Evolutionary conservation across 164 flowering plant species (phyloP), one percentile per base, ranked within the genome.

Genomic region (Pachysandra terminalis): DNA sequence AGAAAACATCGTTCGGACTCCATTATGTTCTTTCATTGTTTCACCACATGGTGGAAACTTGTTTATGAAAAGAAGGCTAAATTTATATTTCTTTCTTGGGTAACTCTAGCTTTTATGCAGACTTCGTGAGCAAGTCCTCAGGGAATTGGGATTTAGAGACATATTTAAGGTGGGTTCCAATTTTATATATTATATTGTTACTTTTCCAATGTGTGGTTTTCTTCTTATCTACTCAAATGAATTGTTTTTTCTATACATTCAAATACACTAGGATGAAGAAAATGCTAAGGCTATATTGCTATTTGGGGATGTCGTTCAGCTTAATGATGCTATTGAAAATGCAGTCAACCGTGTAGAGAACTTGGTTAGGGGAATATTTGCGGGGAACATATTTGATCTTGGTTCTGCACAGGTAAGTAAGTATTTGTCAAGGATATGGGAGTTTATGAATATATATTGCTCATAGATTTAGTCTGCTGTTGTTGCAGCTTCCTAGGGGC

Each of bases 351-450:
- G 97, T 37, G 57, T 93, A 15, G 95, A 96, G 74, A 93, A 79
- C 83, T 78, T 96, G 79, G 79, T 88, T 65, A 87, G 91, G 78
- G 99, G 99, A 70, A 88, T 96, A 67, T 89, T 96, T 84, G 99
- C 98, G 0, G 99, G 99, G 61, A 96, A 96, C 78, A 90, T 96
- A 69, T 96, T 96, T 83, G 99, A 96, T 73, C 90, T 96, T 65
- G 99, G 99, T 68, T 96, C 99, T 71, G 98, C 99, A 65, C 81
- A 88, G 97, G 99, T 93, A 75, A 19, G 66, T 53, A 10, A 48
- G 35, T 17, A 63, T 61, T 32, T 71, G 58, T 32, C 37, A 5
- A 5, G 51, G 51, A 5, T 45, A 5, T 45, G 51, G 1, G 10
- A 40, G 51, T 12, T 12, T 5, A 45, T 10, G 10, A 45, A 45